Base-by-base conservation (phyloP, 2,329 filamentous ascomycete species). In the Pseudocercospora vitis region DNA sequence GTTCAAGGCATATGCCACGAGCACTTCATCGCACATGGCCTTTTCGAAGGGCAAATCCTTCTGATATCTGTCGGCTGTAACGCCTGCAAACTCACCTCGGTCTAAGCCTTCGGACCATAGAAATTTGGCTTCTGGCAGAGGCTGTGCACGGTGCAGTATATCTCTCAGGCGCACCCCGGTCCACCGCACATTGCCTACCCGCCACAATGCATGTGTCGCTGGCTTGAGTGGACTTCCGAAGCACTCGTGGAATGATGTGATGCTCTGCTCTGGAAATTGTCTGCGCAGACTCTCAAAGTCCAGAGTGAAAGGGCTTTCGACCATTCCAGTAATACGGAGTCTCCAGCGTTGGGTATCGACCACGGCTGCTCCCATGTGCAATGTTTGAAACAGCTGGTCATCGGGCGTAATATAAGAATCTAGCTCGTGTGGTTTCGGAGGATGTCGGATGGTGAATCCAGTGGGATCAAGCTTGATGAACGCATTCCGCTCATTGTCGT, bases 221-320 rank as follows among this genome's bases (percentile, higher is more conserved):
- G 68, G 65, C 11, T 61, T 62, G 1, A 71, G 39, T 0, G 70
- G 70, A 35, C 66, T 70, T 8, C 70, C 69, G 44, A 68, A 73
- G 57, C 70, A 73, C 55, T 73, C 70, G 45, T 72, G 69, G 39
- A 70, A 66, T 3, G 69, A 57, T 3, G 65, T 69, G 4, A 72
- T 48, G 4, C 53, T 62, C 7, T 50, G 56, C 6, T 49, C 48
- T 0, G 68, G 68, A 6, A 73, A 53, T 3, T 50, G 29, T 23
- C 58, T 58, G n/a, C n/a, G n/a, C 7, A 73, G 52, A 39, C 67
- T 58, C 0, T 49, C n/a, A 6, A 69, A 62, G 8, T 58, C 65
- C 4, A 71, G 46, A 4, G 60, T 50, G 49, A 68, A 67, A 0
- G 68, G 67, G 1, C 50, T 45, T 7, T 63, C 37, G 1, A 73